Base-by-base conservation (phyloP, 441 rosid species). In the Gossypium aridum region DNA sequence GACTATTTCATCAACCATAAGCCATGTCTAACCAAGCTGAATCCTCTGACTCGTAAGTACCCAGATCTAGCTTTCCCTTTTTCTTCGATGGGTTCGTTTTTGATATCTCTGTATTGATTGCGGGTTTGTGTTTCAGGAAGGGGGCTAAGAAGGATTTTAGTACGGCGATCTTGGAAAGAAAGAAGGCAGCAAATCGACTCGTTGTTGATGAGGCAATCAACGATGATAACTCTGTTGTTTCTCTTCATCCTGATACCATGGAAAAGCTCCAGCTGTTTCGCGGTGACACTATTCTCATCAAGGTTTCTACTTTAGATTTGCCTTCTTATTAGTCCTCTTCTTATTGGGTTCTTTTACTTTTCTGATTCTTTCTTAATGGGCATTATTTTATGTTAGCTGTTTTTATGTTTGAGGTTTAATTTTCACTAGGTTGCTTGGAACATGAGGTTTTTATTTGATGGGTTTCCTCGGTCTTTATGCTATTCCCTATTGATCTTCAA, bases 251-350 rank as follows among this genome's bases (percentile, higher is more conserved):
- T 1, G 85, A 90, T 2, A 90, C 99, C 62, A 90, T 91, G 99
- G 99, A 92, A 87, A 94, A 89, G 85, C 96, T 92, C 76, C 98
- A 94, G 85, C 89, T 92, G 57, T 94, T 92, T 71, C 91, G 97
- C 19, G 97, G 97, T 3, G 97, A 94, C 72, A 91, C 98, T 2
- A 88, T 94, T 82, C 83, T 91, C 65, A 85, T 90, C 73, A 91
- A 94, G 97, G 98, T 94, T 76, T 19, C 23, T 25, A 26, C 59
- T 78, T 34, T 51, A 16, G 72, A 20, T 9, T 79, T 77, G 2
- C 7, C 16, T 6, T 70, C 65, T 2, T 37, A 13, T 39, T 31
- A 8, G 12, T 45, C 13, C 10, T 6, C 55, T 26, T 1, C 14
- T 6, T 7, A 31, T 2, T n/a, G 4, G n/a, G 53, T 63, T 14